phyloP scores from a whole-genome alignment of 176 grass and related monocot genomes.

The Olyra latifolia region DNA sequence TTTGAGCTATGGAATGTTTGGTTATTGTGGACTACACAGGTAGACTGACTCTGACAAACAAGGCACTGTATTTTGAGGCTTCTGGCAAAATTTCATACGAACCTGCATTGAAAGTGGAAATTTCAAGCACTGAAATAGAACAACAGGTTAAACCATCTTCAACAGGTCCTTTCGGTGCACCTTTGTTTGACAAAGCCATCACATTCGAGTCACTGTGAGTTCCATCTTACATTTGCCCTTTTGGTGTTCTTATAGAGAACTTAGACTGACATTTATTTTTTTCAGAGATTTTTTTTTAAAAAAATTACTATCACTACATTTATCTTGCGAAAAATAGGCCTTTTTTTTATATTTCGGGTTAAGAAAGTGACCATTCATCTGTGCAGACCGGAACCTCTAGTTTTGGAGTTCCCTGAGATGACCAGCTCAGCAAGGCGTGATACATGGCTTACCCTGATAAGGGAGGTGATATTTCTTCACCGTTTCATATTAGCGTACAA shows the following conservation, averaged over 20 bases:
- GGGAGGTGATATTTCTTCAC: slow-evolving; percentile 72
- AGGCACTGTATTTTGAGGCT: slow-evolving; percentile 85
- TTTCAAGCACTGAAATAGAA: slow-evolving; percentile 55
- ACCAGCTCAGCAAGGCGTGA: slow-evolving; percentile 88
- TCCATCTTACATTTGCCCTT: not conserved
- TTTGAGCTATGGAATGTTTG: not conserved
- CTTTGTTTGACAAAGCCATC: slow-evolving; percentile 90
- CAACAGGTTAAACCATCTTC: slow-evolving; percentile 70
- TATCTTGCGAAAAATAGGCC: not conserved
- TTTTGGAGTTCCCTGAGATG: slow-evolving; percentile 89
- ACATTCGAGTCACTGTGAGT: slow-evolving; percentile 75
- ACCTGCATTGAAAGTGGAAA: slow-evolving; percentile 64
- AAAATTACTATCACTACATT: not conserved
- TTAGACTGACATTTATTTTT: not conserved
- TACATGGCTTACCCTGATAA: slow-evolving; percentile 83
- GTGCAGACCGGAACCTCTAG: slow-evolving; percentile 75
- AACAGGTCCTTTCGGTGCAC: slow-evolving; percentile 90
- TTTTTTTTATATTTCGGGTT: not conserved
- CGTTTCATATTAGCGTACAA: slow-evolving; percentile 63
- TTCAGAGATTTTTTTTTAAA: not conserved
- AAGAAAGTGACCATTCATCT: slow-evolving; percentile 29
- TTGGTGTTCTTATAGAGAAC: not conserved
- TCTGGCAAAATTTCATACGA: slow-evolving; percentile 70
- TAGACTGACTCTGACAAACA: slow-evolving; percentile 80
- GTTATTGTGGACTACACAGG: slow-evolving; percentile 42